Percentiles rank a stretch among this genome's conserved stretches.
Conservation (phyloP, 129 eudicot species). For the Saussurea involucrata region DNA sequence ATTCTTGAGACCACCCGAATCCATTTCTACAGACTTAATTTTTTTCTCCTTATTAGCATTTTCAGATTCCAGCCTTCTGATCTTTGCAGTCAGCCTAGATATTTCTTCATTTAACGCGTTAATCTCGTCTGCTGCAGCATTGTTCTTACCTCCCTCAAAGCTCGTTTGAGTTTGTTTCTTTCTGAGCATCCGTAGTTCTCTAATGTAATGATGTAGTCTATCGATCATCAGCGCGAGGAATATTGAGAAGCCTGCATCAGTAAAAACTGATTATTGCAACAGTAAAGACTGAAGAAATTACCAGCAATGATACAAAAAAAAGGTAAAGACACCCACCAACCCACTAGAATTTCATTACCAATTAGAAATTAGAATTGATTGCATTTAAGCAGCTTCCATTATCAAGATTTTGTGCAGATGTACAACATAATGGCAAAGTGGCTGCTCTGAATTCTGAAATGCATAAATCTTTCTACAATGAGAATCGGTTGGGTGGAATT, state of each 20-base stretch:
- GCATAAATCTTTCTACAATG: not conserved
- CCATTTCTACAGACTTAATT: not conserved
- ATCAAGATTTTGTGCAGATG: not conserved
- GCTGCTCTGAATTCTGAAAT: not conserved
- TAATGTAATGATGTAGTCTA: conserved; percentile 26
- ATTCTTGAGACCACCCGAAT: conserved; percentile 9
- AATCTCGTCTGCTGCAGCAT: not conserved
- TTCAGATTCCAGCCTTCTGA: conserved; percentile 23
- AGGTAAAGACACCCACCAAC: not conserved
- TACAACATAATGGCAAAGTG: not conserved
- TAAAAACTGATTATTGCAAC: too few relatives aligned
- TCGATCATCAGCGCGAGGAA: conserved; percentile 27
- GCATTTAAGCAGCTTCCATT: not conserved
- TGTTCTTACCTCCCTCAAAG: not conserved
- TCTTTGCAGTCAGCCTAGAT: conserved; percentile 6
- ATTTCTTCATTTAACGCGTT: conserved; percentile 9
- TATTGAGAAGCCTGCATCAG: conserved; percentile 28
- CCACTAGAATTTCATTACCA: not conserved
- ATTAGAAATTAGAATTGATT: not conserved
- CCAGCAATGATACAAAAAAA: not conserved
- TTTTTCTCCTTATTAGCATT: conserved; percentile 5
- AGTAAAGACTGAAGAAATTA: not conserved
- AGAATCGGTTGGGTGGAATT: not conserved
- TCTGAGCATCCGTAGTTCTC: conserved; percentile 18
- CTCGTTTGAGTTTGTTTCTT: conserved; percentile 46